Evolutionary conservation across 345 rosid genomes (phyloP), one percentile per base, ranked within the genome.

Genomic region (Arabis alpina): DNA sequence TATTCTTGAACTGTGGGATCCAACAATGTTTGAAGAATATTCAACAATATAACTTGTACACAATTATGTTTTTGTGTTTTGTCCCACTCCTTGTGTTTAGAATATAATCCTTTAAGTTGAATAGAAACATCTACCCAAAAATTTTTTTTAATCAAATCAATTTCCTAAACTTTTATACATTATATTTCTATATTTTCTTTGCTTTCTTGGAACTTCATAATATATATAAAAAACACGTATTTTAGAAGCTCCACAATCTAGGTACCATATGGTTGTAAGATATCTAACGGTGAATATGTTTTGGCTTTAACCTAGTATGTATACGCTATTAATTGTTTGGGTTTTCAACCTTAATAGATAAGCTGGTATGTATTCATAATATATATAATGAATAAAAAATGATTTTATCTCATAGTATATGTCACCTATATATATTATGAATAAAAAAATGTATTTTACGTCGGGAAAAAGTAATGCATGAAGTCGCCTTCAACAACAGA

Each of bases 401-500:
- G 5, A 3, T 3, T 28, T 3, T 34, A 34, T 34, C 32, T 14
- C 24, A 36, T 36, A 19, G 23, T 19, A 36, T 36, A 36, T 36
- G 40, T 40, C 4, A 66, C 28, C 1, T 54, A 54, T 42, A 11
- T 54, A 54, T 30, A 40, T 43, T 30, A 56, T n/a, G 15, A 44
- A 68, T 42, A 56, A 48, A 39, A 39, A 41, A 68, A 40, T 72
- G 51, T 70, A 62, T 52, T 84, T 89, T 84, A 91, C 95, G 96
- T 91, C 75, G 91, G 76, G 78, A 75, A 80, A 86, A 86, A 85
- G 91, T 90, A 86, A 88, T 91, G 99, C 97, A 91, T 94, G 99
- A 71, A 71, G 73, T 79, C 76, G 71, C 81, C 76, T 49, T 88
- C 91, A 62, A 84, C 89, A 85, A 70, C 86, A 80, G 84, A 66